Base-by-base conservation (phyloP, 768 basidiomycete species). In the Crepidotus variabilis region DNA sequence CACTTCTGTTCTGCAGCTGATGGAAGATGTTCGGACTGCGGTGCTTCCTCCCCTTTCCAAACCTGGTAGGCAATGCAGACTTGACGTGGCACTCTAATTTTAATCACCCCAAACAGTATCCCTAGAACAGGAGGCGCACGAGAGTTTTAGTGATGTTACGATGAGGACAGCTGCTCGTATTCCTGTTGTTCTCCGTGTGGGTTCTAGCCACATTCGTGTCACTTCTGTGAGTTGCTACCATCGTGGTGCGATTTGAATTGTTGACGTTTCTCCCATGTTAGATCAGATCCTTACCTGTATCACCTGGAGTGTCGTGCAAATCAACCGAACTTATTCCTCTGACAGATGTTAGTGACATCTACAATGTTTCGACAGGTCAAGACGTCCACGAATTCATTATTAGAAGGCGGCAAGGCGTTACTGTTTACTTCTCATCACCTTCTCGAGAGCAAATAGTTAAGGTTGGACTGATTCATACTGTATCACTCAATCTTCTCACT, bases 301-400 rank as follows among this genome's bases (percentile, higher is more conserved):
- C 86, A 3, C 81, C 87, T 1, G 73, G 76, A 0, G 71, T 92
- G 50, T 79, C 84, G 9, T 89, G 90, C 71, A 84, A 85, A 71
- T 84, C 89, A 2, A 89, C 87, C 0, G 94, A 97, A 63, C 84
- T 96, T 53, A 85, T 95, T 53, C 80, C 84, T 6, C 71, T 94
- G 22, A 72, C 80, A 2, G 93, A 95, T 57, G 81, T 97, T 60
- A 92, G 91, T 71, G 94, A 97, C 62, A 82, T 92, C 1, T 90
- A 92, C 70, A 89, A 88, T 47, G 84, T 93, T 20, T 83, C 86
- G 1, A 88, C 86, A 14, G 88, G 89, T 6, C 81, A 85, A 14
- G 90, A 93, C 55, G 68, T 70, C 20, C 75, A 86, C 54, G 90
- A 94, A 64, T 94, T 94, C 64, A 88, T 92, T 58, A 84, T 94